Evolutionary conservation across 306 rosid genomes (phyloP).

Genomic region (Erythrophleum fordii): DNA sequence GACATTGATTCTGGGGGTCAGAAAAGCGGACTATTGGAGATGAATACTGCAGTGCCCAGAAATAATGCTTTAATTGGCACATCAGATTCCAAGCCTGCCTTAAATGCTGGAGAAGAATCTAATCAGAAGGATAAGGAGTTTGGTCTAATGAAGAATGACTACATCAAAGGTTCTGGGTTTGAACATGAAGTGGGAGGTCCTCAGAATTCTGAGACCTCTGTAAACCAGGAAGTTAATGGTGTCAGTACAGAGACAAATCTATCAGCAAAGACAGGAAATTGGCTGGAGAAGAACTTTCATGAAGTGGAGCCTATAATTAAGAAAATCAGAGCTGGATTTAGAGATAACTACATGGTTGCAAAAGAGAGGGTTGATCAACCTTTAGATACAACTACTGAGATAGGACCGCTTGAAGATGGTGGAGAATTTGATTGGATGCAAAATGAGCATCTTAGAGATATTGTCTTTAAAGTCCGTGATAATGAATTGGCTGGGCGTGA

Average conservation of each 20-base stretch:
- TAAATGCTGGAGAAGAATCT: conserved; percentile 47
- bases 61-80: conserved; percentile 42
- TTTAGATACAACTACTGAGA: conserved; percentile 45
- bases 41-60: conserved; percentile 26
- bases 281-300: conserved; percentile 75
- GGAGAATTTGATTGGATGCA: conserved; percentile 92
- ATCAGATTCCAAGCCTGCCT: conserved; percentile 46
- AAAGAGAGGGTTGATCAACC: conserved; percentile 60
- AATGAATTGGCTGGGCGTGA: conserved; percentile 79
- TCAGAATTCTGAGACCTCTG: conserved; percentile 48
- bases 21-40: conserved; percentile 36
- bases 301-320: conserved; percentile 79
- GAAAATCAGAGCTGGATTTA: conserved; percentile 81
- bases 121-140: conserved; percentile 47
- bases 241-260: conserved; percentile 32
- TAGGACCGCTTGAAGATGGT: conserved; percentile 56
- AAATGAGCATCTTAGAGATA: conserved; percentile 78
- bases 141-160: conserved; percentile 39
- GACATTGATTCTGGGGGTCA: conserved; percentile 39
- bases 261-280: conserved; percentile 57
- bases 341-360: conserved; percentile 77
- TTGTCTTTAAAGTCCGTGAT: conserved; percentile 87
- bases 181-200: conserved; percentile 36
- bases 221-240: conserved; percentile 40
- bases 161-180: conserved; percentile 35